These are phyloP conservation scores for Arabidopsis suecica DNA, from an alignment of 345 rosid genomes.

Conservation along the genomic window DNA sequence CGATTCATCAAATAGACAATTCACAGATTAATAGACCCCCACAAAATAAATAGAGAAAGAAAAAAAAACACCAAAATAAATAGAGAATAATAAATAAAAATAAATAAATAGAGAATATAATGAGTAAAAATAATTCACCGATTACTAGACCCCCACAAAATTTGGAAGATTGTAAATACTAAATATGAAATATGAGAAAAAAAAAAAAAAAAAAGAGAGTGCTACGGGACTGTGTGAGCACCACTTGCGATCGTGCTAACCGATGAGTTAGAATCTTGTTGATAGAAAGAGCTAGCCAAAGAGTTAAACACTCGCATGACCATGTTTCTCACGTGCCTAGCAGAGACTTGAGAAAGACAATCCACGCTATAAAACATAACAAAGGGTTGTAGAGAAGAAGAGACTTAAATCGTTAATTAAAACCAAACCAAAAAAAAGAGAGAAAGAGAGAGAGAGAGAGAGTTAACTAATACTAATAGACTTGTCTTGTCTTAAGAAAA, in stretches of 20 bases:
- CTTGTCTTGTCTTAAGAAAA: conserved; percentile 2
- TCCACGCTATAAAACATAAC: conserved; percentile 16
- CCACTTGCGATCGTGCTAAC: conserved; percentile 1
- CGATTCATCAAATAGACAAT: neutral
- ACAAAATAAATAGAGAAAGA: neutral
- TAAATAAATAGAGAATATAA: neutral
- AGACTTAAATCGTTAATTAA: conserved; percentile 2
- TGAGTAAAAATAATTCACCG: neutral
- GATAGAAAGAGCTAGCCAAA: conserved; percentile 1
- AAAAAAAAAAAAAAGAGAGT: neutral
- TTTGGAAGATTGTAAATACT: neutral
- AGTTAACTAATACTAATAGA: neutral
- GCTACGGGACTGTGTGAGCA: conserved; percentile 8
- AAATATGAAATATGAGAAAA: neutral
- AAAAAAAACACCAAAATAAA: neutral
- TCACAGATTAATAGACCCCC: neutral
- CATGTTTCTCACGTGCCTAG: conserved; percentile 32
- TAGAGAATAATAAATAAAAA: neutral
- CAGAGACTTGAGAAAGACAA: neutral
- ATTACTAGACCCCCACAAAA: conserved; percentile 1
- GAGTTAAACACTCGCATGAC: conserved; percentile 18
- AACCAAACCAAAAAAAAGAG: no score
- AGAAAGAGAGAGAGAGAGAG: neutral
- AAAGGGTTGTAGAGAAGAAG: conserved; percentile 19
- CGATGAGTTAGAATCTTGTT: neutral